Evolutionary conservation across 306 rosid species (phyloP).

Genomic region (Chamaecrista fasciculata): DNA sequence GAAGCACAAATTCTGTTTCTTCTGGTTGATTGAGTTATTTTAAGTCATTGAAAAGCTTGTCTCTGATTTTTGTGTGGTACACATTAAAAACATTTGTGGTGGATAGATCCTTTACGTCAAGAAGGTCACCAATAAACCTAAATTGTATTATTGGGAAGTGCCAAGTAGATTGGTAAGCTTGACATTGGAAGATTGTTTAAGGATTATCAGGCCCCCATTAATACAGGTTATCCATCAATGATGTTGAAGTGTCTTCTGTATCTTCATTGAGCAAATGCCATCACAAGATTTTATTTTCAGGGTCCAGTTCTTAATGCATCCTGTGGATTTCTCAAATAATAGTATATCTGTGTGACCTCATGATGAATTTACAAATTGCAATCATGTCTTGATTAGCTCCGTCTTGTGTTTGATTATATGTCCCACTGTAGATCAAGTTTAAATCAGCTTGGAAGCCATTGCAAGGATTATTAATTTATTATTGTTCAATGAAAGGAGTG

Average conservation of each 20-base stretch:
- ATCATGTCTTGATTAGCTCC: no score
- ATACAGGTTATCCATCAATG: background rate
- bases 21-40: constrained; percentile 20
- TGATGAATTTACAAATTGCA: no score
- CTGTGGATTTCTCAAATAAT: background rate
- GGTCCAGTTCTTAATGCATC: background rate
- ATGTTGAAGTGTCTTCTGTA: background rate
- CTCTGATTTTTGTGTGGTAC: constrained; percentile 5
- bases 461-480: no score
- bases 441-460: no score
- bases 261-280: constrained; percentile 11
- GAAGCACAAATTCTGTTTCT: constrained; percentile 12
- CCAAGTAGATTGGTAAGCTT: background rate
- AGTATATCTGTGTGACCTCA: no score
- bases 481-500: no score
- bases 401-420: no score
- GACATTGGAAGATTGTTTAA: background rate
- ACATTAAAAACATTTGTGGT: background rate
- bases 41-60: constrained; percentile 20
- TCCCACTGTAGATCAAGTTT: no score
- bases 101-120: constrained; percentile 10
- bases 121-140: background rate
- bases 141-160: background rate
- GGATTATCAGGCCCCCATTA: background rate
- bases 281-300: background rate